Evolutionary conservation across 192 early-diverging fungal species (phyloP), one percentile per base, ranked within the genome.

Genomic region (Diversispora eburnea): DNA sequence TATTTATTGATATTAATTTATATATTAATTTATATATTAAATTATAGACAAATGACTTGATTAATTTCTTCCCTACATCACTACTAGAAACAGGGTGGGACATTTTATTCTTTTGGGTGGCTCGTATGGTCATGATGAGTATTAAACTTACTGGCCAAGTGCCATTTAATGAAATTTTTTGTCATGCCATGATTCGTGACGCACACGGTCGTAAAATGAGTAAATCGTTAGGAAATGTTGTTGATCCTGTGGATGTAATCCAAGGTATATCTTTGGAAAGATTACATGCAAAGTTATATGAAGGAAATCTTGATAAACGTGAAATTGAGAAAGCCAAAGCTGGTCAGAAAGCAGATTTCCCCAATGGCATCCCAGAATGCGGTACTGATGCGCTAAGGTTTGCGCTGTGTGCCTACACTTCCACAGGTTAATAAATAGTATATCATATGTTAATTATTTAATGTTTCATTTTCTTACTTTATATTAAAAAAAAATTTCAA

Each of bases 31-130:
- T 33, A 33, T 33, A 1, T 33, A 33, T 33, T 33, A 33, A 33
- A 1, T 60, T 47, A 7, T 54, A 89, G 83, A 98, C 95, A 3
- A 78, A 81, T 0, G 96, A 99, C 78, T 81, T 94, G 67, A 75
- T 89, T 59, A 84, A 81, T 58, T 98, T 94, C 84, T 99, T 94
- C 79, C 98, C 98, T 7, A 93, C 94, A 61, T 81, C 88, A 3
- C 75, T 99, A 33, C 84, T 99, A 33, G 98, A 99, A 84, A 99
- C 96, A 73, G 98, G 98, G 12, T 93, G 92, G 91, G 98, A 99
- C 82, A 99, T 99, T 81, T 78, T 99, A 72, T 98, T 98, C 90
- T 98, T 97, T 90, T 99, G 98, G 98, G 95, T 98, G 59, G 96
- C 96, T 13, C 88, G 98, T 71, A 99, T 99, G 98, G 95, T 99